A percentile compares a stretch with the other conserved stretches of the same genome.
Evolutionary conservation across 2,329 filamentous ascomycete genomes (phyloP).

Genomic region (Talaromyces islandicus): DNA sequence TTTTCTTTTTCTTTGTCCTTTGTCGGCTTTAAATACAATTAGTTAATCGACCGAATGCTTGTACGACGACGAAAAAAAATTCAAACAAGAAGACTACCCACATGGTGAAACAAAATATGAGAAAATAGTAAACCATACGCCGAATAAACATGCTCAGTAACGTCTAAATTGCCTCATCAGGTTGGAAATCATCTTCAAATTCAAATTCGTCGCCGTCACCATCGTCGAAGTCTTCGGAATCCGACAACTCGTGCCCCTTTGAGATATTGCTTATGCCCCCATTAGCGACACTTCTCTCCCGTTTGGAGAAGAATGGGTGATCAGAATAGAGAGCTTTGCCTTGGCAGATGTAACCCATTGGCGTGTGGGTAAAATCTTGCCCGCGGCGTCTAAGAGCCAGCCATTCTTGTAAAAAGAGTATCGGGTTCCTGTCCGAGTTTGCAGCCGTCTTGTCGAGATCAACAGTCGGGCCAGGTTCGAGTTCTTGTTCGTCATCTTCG

Average conservation of each 20-base stretch:
- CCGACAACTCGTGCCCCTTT: not conserved
- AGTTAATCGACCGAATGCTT: not conserved
- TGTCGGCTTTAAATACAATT: not conserved
- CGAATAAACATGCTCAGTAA: not conserved
- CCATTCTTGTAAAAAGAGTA: slow-evolving; percentile 29
- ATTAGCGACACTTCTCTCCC: not conserved
- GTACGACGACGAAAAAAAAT: not conserved
- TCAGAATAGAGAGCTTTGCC: slow-evolving; percentile 18
- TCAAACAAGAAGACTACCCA: not conserved
- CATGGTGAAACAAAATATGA: not conserved
- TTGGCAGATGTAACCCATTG: slow-evolving; percentile 29
- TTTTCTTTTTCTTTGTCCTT: not conserved
- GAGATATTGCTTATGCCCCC: not conserved
- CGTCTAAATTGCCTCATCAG: not conserved
- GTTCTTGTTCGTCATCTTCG: not conserved
- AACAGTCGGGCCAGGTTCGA: not conserved
- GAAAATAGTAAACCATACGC: not conserved
- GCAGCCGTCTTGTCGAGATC: not conserved
- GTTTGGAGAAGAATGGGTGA: slow-evolving; percentile 23
- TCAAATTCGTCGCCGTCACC: not conserved
- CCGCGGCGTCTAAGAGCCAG: slow-evolving; percentile 24
- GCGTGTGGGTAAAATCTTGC: slow-evolving; percentile 28
- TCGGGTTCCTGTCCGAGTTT: slow-evolving; percentile 10
- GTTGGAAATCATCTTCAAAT: not conserved
- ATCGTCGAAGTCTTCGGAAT: not conserved